Base-by-base conservation (phyloP, 2,329 filamentous ascomycete species). In the Bipolaris cookei region DNA sequence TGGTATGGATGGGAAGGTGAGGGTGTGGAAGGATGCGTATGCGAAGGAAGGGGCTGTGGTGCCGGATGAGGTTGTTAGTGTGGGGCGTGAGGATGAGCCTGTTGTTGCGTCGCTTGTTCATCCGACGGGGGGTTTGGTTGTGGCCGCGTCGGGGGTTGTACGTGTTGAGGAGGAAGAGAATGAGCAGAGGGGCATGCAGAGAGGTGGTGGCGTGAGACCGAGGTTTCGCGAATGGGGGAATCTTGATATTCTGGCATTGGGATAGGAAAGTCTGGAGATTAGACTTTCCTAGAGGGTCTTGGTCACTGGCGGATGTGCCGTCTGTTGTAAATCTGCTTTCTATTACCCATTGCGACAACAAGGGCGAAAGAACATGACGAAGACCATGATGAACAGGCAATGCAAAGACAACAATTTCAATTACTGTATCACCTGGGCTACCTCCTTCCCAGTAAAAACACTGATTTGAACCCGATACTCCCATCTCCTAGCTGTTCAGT, bases 1-100 rank as follows among this genome's bases (percentile, higher is more conserved):
- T 8, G 85, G 85, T 0, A 79, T 72, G 1, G 86, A 88, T 75
- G 86, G 86, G 0, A 65, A 64, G 16, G 76, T 85, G 52, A 76
- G 83, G 55, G 74, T 76, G 6, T 78, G 76, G 76, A 61, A 56
- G 16, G 69, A 75, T 63, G 69, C 75, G 34, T 68, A 62, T 28
- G 13, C 54, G 35, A 66, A 58, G 32, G 69, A 74, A 28, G 75
- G 74, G 0, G 62, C 59, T 6, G 61, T 77, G n/a, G 51, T 69
- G 51, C 78, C 83, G 2, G 76, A 78, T 58, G 64, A 72, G 35
- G 66, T 66, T 16, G 42, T 75, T 3, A 30, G 48, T 11, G 63
- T 73, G 0, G 49, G 59, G 0, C 54, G 43, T 1, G 67, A 43
- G 3, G 41, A 51, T 6, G 39, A 58, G 46, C 66, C 68, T 13